phyloP scores from a whole-genome alignment of 805 yeast genomes.

The Suhomyces tanzawaensis region DNA sequence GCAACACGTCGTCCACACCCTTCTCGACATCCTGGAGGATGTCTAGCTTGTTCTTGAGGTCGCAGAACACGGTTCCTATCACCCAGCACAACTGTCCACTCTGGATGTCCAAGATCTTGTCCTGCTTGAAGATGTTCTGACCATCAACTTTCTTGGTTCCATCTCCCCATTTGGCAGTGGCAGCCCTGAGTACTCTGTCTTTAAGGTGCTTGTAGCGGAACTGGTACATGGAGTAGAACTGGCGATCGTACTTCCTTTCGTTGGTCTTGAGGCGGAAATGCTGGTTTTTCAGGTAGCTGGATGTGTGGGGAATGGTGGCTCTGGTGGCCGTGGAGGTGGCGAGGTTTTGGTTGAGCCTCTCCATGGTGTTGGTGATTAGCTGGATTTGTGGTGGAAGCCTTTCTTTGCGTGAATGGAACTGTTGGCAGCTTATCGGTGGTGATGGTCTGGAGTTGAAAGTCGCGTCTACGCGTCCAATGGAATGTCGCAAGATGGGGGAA shows the following conservation, averaged over 20 bases:
- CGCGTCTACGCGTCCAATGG: no score
- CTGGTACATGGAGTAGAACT: conserved; percentile 45
- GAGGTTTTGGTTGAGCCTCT: conserved; percentile 6
- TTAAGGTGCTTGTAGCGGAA: conserved; percentile 33
- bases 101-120: conserved; percentile 56
- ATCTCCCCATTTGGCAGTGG: conserved; percentile 53
- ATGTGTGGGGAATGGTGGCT: background rate
- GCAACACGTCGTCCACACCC: conserved; percentile 50
- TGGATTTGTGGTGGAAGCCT: background rate
- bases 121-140: conserved; percentile 29
- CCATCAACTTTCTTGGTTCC: conserved; percentile 36
- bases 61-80: conserved; percentile 82
- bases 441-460: no score
- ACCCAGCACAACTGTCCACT: conserved; percentile 72
- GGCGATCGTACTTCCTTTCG: conserved; percentile 34
- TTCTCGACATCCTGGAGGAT: conserved; percentile 77
- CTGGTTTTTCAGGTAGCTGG: conserved; percentile 12
- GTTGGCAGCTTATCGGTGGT: background rate
- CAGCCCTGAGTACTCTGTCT: conserved; percentile 31
- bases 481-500: no score
- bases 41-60: conserved; percentile 81
- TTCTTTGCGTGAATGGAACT: background rate
- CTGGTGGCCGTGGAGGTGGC: background rate
- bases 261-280: conserved; percentile 19
- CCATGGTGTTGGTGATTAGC: conserved; percentile 2